A percentile compares a stretch with the other conserved stretches of the same genome.
Evolutionary conservation across 345 rosid species (phyloP).

Genomic region (Aquilaria sinensis): DNA sequence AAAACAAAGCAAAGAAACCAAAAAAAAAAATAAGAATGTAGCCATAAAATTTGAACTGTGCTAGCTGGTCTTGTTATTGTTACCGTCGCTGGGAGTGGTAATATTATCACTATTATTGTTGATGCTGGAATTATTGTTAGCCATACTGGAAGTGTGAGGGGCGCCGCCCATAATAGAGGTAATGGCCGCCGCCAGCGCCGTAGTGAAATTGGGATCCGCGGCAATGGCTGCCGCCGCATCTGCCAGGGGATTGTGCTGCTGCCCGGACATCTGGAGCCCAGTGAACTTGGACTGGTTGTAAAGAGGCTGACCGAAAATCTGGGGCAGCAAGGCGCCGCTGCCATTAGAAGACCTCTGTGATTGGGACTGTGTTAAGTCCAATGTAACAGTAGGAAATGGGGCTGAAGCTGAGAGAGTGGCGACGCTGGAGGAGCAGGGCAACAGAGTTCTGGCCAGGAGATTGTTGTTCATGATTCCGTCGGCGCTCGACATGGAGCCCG

Average conservation of each 20-base stretch:
- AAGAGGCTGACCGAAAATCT: constrained; percentile 53
- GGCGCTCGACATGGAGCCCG: constrained; percentile 78
- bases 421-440: constrained; percentile 93
- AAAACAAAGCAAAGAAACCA: no score
- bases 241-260: constrained; percentile 32
- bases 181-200: constrained; percentile 65
- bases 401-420: constrained; percentile 96
- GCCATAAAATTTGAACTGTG: no score
- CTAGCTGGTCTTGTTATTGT: constrained; percentile 4
- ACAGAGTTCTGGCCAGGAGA: constrained; percentile 61
- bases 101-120: constrained; percentile 20
- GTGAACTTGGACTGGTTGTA: constrained; percentile 57
- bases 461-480: constrained; percentile 69
- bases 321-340: constrained; percentile 41
- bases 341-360: constrained; percentile 24
- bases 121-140: constrained; percentile 12
- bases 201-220: constrained; percentile 60
- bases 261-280: constrained; percentile 56
- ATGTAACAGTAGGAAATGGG: constrained; percentile 90
- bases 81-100: constrained; percentile 14
- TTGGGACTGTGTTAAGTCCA: constrained; percentile 66
- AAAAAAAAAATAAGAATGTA: no score
- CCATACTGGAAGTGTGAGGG: constrained; percentile 17
- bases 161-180: constrained; percentile 41
- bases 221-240: constrained; percentile 49